Evolutionary conservation across 768 basidiomycete species (phyloP).

Genomic region (Collybiopsis confluens): DNA sequence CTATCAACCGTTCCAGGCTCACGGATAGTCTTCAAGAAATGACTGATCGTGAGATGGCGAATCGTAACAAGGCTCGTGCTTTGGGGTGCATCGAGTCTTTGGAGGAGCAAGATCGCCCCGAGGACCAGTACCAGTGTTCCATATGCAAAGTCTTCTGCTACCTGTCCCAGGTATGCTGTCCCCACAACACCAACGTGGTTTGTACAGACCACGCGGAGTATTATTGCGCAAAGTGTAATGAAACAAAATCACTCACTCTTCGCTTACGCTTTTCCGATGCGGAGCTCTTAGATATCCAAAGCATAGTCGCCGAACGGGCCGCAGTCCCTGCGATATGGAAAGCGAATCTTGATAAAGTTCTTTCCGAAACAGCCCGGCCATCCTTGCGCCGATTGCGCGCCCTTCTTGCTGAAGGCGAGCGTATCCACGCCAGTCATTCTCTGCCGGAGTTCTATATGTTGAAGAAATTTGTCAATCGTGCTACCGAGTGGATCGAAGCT

Average conservation of each 20-base stretch:
- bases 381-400: slow-evolving; percentile 73
- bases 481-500: slow-evolving; percentile 85
- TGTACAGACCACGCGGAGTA: slow-evolving; percentile 83
- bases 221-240: slow-evolving; percentile 63
- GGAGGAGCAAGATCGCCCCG: slow-evolving; percentile 76
- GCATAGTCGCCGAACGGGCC: slow-evolving; percentile 67
- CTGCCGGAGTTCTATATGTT: slow-evolving; percentile 70
- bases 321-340: slow-evolving; percentile 74
- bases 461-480: slow-evolving; percentile 73
- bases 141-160: slow-evolving; percentile 95
- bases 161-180: slow-evolving; percentile 85
- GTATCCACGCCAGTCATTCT: slow-evolving; percentile 55
- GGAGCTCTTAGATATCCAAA: slow-evolving; percentile 64
- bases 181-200: slow-evolving; percentile 71
- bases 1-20: slow-evolving; percentile 53
- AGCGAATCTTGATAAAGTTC: slow-evolving; percentile 57
- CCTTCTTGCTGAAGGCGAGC: slow-evolving; percentile 85
- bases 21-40: slow-evolving; percentile 82
- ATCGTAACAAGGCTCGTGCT: slow-evolving; percentile 59
- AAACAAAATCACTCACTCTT: slow-evolving; percentile 49
- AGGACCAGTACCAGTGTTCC: slow-evolving; percentile 94
- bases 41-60: slow-evolving; percentile 75
- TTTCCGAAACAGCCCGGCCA: slow-evolving; percentile 69
- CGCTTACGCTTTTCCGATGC: slow-evolving; percentile 81
- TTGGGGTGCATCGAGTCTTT: slow-evolving; percentile 63